These are phyloP conservation scores for Lactarius akahatsu DNA, from an alignment of 768 basidiomycete genomes.

Conservation along the genomic window DNA sequence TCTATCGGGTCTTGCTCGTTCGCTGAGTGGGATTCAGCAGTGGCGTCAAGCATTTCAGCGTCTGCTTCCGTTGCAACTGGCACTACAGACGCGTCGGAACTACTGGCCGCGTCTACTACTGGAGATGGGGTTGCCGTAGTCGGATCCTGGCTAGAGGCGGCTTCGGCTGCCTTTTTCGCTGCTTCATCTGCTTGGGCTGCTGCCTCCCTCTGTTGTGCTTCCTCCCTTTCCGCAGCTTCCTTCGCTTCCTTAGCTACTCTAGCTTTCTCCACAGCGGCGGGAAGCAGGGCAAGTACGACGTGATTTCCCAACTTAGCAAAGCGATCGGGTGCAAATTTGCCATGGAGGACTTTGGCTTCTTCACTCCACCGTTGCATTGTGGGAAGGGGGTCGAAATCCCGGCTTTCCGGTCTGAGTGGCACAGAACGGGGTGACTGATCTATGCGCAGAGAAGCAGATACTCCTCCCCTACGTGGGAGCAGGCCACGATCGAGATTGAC, in stretches of 20 bases:
- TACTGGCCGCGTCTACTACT: constrained; percentile 23
- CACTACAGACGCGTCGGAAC: constrained; percentile 40
- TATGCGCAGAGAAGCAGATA: constrained; percentile 59
- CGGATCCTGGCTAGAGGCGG: constrained; percentile 34
- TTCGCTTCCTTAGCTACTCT: constrained; percentile 43
- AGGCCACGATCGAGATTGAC: constrained; percentile 60
- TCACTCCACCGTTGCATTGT: constrained; percentile 89
- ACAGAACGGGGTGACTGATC: constrained; percentile 50
- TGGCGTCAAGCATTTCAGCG: constrained; percentile 52
- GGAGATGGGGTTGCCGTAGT: constrained; percentile 22
- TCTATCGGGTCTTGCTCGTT: constrained; percentile 17
- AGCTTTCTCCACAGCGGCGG: constrained; percentile 69
- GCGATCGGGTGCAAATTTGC: constrained; percentile 68
- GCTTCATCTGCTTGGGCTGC: constrained; percentile 41
- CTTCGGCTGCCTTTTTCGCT: constrained; percentile 35
- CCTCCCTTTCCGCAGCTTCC: constrained; percentile 51
- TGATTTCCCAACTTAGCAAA: constrained; percentile 68
- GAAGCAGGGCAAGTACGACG: constrained; percentile 69
- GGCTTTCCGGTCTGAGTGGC: constrained; percentile 46
- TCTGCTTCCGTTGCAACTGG: constrained; percentile 40
- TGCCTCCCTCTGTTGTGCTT: constrained; percentile 40
- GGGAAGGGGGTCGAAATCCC: constrained; percentile 73
- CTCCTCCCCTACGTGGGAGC: constrained; percentile 44
- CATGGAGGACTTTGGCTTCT: constrained; percentile 79
- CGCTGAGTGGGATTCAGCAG: constrained; percentile 15